Conservation (phyloP, 495 filamentous ascomycete species). For the Emericellopsis terricola region DNA sequence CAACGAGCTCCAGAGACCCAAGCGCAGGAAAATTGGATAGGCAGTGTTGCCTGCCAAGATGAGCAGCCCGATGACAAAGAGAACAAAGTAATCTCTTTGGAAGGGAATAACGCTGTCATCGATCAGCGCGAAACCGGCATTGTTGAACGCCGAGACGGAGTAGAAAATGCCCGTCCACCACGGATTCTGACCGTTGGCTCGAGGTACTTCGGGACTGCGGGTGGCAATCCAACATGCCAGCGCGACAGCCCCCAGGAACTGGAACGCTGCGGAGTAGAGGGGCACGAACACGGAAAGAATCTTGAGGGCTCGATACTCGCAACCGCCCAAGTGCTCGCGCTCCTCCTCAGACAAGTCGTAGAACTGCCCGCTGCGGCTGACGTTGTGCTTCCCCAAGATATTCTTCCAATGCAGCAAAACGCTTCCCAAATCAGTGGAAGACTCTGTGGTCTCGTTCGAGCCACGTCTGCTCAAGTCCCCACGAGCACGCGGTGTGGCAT, state of each 20-base stretch:
- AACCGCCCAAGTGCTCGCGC: constrained; percentile 55
- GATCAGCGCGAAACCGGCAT: constrained; percentile 70
- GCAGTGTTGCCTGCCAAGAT: constrained; percentile 76
- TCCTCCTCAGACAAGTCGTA: constrained; percentile 47
- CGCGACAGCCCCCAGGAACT: constrained; percentile 51
- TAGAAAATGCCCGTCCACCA: constrained; percentile 58
- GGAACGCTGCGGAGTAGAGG: constrained; percentile 54
- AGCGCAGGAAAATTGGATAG: constrained; percentile 57
- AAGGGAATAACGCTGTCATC: constrained; percentile 69
- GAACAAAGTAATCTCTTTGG: constrained; percentile 44
- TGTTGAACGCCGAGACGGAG: constrained; percentile 66
- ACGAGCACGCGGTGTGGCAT: neutral
- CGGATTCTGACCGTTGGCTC: constrained; percentile 44
- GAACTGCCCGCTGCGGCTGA: constrained; percentile 60
- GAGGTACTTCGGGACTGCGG: constrained; percentile 36
- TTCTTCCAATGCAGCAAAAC: constrained; percentile 4
- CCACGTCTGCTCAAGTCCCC: neutral
- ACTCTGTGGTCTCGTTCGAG: neutral
- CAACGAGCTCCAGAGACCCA: constrained; percentile 52
- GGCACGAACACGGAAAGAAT: constrained; percentile 55
- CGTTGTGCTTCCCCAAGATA: constrained; percentile 14
- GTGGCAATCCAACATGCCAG: constrained; percentile 53
- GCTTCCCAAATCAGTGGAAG: neutral
- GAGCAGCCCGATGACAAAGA: constrained; percentile 57
- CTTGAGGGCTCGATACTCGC: constrained; percentile 64